Base-by-base conservation (phyloP, 2,329 filamentous ascomycete species). In the Corniculantispora saksenae region DNA sequence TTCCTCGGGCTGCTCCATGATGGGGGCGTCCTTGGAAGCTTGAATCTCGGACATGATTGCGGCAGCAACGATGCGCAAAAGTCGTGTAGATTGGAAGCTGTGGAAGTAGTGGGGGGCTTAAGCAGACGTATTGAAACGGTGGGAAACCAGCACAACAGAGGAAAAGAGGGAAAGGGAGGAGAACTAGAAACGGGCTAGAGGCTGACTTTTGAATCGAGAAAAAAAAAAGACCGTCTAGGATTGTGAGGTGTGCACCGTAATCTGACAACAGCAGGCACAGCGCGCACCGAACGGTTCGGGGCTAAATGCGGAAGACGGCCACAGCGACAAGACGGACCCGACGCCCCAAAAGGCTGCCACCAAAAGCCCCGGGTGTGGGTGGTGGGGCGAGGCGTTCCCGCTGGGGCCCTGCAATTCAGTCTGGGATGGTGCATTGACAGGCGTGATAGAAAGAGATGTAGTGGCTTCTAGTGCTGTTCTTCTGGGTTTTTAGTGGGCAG, bases 31-130 rank as follows among this genome's bases (percentile, higher is more conserved):
- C 32, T 64, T 64, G 61, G 61, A 58, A 29, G 59, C 50, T 35
- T 64, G 54, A 53, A 64, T 64, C 51, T 63, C 61, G 4, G 53
- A 27, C 61, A 63, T 63, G 61, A 7, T n/a, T 19, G 61, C 61
- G 27, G 25, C 47, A 9, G 25, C 9, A 25, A 25, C 15, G 27
- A 29, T 56, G 43, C 23, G 60, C 19, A 55, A 13, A 7, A 10
- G 15, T 25, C 3, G 17, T 19, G 45, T 50, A 21, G 23, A 35
- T 25, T 6, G 8, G 51, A 54, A n/a, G 23, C 35, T 21, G 38
- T 9, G 38, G 54, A 45, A 29, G 45, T 21, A 5, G 45, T 48
- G 45, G 45, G 45, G 45, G 21, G 19, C 9, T 32, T 32, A 32
- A 32, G 32, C 32, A 12, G 21, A 13, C 12, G 12, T 48, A 48